phyloP scores from a whole-genome alignment of 352 stramenopile species.

The Phytophthora idaei region DNA sequence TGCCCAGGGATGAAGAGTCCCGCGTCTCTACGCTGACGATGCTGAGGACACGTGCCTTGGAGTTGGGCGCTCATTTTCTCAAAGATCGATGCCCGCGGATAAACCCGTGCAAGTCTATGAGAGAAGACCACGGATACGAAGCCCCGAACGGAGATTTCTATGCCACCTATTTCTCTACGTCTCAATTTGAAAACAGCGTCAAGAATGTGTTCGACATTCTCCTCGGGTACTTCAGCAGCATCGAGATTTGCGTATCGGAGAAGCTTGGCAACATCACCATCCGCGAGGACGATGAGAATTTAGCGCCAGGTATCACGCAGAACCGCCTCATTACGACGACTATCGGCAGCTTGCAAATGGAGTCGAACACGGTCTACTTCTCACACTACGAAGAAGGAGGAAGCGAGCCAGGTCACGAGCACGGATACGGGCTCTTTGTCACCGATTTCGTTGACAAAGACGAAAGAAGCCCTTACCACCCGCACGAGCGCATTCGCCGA shows the following conservation, averaged over 20 bases:
- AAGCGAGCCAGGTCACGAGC: conserved; percentile 14
- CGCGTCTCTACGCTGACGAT: conserved; percentile 14
- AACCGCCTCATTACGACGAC: conserved; percentile 44
- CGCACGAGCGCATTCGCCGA: conserved; percentile 41
- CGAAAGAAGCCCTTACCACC: conserved; percentile 45
- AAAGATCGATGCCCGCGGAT: conserved; percentile 23
- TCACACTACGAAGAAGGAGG: conserved; percentile 37
- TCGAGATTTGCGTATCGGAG: conserved; percentile 56
- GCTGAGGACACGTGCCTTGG: conserved; percentile 25
- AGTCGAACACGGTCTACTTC: conserved; percentile 48
- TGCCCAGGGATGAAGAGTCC: conserved; percentile 8
- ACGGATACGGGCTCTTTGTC: conserved; percentile 37
- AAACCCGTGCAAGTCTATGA: conserved; percentile 32
- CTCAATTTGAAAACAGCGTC: conserved; percentile 39
- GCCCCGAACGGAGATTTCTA: conserved; percentile 31
- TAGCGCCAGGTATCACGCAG: conserved; percentile 34
- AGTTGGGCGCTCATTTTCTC: conserved; percentile 32
- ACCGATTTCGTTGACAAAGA: conserved; percentile 49
- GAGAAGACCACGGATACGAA: conserved; percentile 36
- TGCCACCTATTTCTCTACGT: conserved; percentile 28
- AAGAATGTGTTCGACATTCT: conserved; percentile 53
- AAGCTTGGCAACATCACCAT: conserved; percentile 51
- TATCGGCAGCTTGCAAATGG: conserved; percentile 29
- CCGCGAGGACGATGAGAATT: conserved; percentile 47
- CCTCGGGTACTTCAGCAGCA: conserved; percentile 38